Evolutionary conservation across 2,329 filamentous ascomycete genomes (phyloP), one percentile per base, ranked within the genome.

Genomic region (Fusarium sarcochroum): DNA sequence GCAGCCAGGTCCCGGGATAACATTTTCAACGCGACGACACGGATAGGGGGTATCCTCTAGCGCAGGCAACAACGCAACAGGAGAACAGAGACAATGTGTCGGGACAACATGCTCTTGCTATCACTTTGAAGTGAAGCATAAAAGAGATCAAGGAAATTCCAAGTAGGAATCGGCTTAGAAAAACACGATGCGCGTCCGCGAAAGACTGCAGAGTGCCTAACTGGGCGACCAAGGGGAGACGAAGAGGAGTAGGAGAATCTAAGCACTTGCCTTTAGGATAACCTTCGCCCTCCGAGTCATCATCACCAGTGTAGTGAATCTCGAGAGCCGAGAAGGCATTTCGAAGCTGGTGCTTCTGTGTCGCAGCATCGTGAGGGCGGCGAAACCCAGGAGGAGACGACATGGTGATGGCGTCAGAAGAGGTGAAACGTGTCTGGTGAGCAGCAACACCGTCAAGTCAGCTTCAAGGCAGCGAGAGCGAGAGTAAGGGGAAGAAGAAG

Each of bases 321-420:
- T 54, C 47, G 3, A 63, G 38, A 32, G 23, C 41, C 6, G 66
- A 62, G 13, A 46, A 55, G 3, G 66, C 62, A 6, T 67, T 67
- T 9, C 66, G 63, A 37, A 67, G 52, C 2, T 30, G 32, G 5
- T 41, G 53, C 11, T 40, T 8, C 13, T 45, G 32, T 9, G 38
- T 53, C n/a, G 48, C 37, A 18, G 37, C 45, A 7, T 40, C 45
- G 11, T 41, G 57, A 15, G 58, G 50, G 20, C 56, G 67, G 9
- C 49, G 66, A 17, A 55, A 47, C 44, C 45, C 51, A 11, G 34
- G 45, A 11, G 34, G 41, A 23, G 66, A 67, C 35, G 62, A 48
- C 66, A 69, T 69, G 13, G 9, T 34, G 49, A 35, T 18, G 52
- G 32, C 18, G 30, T 20, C 35, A 27, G 37, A 23, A 27, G 30